These are phyloP conservation scores for Moesziomyces sp. DNA, from an alignment of 1,284 basidiomycete species.

Conservation along the genomic window DNA sequence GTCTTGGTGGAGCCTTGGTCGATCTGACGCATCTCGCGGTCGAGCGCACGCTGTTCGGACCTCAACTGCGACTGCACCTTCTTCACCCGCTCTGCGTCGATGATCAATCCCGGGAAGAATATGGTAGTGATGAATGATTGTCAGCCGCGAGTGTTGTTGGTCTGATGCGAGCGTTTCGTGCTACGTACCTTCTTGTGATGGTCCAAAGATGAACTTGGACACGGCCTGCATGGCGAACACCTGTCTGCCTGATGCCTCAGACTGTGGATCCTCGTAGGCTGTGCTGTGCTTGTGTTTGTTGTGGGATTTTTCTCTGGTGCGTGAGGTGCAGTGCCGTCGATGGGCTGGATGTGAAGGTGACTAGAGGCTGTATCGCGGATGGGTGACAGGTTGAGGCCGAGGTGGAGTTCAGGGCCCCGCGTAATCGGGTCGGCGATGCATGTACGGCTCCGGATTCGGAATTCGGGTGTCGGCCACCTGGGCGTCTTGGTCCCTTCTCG, in stretches of 20 bases:
- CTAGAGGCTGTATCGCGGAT: background rate
- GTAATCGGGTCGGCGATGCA: constrained; percentile 16
- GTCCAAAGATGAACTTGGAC: constrained; percentile 91
- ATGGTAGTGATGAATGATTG: background rate
- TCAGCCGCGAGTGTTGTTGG: background rate
- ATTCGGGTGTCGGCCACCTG: constrained; percentile 9
- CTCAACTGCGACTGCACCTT: constrained; percentile 60
- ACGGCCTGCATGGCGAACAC: constrained; percentile 78
- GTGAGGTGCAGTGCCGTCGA: background rate
- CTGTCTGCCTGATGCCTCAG: background rate
- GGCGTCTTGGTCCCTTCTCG: constrained; percentile 1
- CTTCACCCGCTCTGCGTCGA: constrained; percentile 50
- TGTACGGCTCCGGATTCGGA: constrained; percentile 34
- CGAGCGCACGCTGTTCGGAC: constrained; percentile 60
- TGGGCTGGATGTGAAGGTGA: background rate
- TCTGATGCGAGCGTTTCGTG: background rate
- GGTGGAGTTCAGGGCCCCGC: constrained; percentile 29
- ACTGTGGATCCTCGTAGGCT: background rate
- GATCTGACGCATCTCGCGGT: constrained; percentile 73
- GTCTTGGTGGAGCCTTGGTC: constrained; percentile 85
- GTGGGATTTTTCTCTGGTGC: too few species aligned
- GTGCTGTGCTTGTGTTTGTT: too few species aligned
- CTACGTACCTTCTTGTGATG: constrained; percentile 82
- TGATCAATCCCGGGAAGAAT: too few species aligned
- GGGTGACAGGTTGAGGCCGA: constrained; percentile 6